Base-by-base conservation (phyloP, 768 basidiomycete genomes). In the Tylopilus vinaceipallidus region DNA sequence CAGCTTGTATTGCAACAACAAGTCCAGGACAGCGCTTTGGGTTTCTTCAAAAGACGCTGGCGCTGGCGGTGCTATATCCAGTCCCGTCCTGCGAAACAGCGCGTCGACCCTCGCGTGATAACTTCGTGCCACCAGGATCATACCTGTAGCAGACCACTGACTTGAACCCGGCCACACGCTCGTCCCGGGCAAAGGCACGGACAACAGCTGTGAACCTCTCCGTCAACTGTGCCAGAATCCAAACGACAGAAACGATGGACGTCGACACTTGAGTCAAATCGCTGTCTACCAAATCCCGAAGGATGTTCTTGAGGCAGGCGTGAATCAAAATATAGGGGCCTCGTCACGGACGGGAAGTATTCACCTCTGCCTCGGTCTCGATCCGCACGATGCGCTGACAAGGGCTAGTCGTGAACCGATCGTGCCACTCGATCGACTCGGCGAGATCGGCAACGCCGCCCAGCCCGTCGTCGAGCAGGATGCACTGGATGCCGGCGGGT, bases 381-480 rank as follows among this genome's bases (percentile, higher is more conserved):
- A 90, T 74, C 49, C 89, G 70, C 16, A 88, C 80, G 36, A 91
- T 81, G 29, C 86, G 71, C 59, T 77, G 82, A 13, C 78, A 77
- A 3, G 72, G 70, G 42, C 73, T 77, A 6, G 56, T 53, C 4
- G 82, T 80, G 47, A 83, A 82, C 42, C 68, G 72, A 56, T 85
- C 79, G 54, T 89, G 88, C 84, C 84, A 86, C 45, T 60, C 53
- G 56, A 75, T 77, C 4, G 69, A 69, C 62, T 84, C 77, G 3
- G 78, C 73, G 40, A 77, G 62, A 24, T 75, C 73, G 12, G 65
- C 64, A 2, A 71, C 67, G 2, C 74, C 75, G 19, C 77, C 77
- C 6, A 91, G 66, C 2, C 87, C 88, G 57, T 91, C 88, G 61
- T 90, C 89, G 40, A 91, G 72, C 24, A 91, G 69, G 47, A 91